These are phyloP conservation scores for Claviceps africana DNA, from an alignment of 2,329 filamentous ascomycete genomes.

Conservation along the genomic window DNA sequence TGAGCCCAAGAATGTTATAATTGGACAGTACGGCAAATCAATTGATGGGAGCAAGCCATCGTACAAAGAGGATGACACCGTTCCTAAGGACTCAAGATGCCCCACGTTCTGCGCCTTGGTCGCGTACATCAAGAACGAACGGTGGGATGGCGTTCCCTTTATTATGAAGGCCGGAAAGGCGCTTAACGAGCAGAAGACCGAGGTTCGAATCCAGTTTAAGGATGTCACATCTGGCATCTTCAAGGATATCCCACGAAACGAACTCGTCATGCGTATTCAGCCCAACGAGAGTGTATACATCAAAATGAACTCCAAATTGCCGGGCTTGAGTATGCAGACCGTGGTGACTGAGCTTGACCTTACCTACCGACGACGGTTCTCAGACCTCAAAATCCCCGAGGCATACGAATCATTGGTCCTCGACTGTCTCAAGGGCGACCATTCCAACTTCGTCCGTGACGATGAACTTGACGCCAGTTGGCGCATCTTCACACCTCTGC, in stretches of 20 bases:
- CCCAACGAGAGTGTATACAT: conserved; percentile 99
- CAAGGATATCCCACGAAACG: conserved; percentile 98
- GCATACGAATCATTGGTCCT: conserved; percentile 96
- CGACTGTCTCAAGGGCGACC: conserved; percentile 94
- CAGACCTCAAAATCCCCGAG: conserved; percentile 97
- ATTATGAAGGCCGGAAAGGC: conserved; percentile 99
- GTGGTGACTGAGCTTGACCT: conserved; percentile 96
- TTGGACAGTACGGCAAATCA: conserved; percentile 94
- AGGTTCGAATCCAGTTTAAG: conserved; percentile 98
- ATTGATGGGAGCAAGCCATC: conserved; percentile 91
- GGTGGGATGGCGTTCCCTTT: conserved; percentile 98
- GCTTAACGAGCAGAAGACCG: conserved; percentile 98
- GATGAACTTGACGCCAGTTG: conserved; percentile 95
- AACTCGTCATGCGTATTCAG: conserved; percentile 97
- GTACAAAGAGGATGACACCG: conserved; percentile 98
- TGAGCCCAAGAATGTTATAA: conserved; percentile 99
- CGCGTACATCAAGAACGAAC: conserved; percentile 98
- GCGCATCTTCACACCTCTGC: conserved; percentile 93
- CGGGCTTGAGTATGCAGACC: conserved; percentile 97
- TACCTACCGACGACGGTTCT: conserved; percentile 96
- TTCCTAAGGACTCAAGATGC: conserved; percentile 92
- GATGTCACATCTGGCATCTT: conserved; percentile 98
- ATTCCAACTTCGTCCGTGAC: conserved; percentile 97
- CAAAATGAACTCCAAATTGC: conserved; percentile 99
- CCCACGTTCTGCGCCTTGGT: conserved; percentile 96